phyloP scores from a whole-genome alignment of 2,329 filamentous ascomycete species.

The Venturia aucupariae region DNA sequence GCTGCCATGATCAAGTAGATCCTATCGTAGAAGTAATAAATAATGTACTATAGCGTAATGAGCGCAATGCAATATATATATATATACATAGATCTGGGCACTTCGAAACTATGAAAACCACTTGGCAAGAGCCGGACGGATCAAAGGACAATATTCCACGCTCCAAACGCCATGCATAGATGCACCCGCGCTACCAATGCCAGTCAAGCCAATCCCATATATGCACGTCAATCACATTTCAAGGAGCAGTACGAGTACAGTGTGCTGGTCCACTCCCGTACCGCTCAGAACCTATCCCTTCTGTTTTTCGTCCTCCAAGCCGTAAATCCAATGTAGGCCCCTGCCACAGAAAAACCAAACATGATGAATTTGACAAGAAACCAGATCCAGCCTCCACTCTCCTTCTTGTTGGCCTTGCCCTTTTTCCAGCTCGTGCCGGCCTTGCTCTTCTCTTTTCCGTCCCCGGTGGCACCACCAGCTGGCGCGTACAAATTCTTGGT shows the following conservation, averaged over 20 bases:
- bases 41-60: no score
- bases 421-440: conserved; percentile 26
- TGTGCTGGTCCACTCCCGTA: background rate
- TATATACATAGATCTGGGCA: background rate
- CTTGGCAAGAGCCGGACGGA: background rate
- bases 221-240: background rate
- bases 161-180: conserved; percentile 7
- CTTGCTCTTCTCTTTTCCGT: conserved; percentile 23
- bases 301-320: conserved; percentile 59
- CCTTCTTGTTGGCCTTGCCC: conserved; percentile 30
- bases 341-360: conserved; percentile 60
- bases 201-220: background rate
- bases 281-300: conserved; percentile 35
- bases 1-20: background rate
- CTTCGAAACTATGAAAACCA: background rate
- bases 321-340: conserved; percentile 78
- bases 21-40: background rate
- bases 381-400: conserved; percentile 53
- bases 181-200: conserved; percentile 4
- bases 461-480: conserved; percentile 23
- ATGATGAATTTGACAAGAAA: conserved; percentile 76
- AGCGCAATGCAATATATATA: background rate
- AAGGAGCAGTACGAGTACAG: background rate
- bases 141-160: background rate
- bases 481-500: conserved; percentile 82